Evolutionary conservation across 805 yeast species (phyloP).

Genomic region (Candida nitratophila): DNA sequence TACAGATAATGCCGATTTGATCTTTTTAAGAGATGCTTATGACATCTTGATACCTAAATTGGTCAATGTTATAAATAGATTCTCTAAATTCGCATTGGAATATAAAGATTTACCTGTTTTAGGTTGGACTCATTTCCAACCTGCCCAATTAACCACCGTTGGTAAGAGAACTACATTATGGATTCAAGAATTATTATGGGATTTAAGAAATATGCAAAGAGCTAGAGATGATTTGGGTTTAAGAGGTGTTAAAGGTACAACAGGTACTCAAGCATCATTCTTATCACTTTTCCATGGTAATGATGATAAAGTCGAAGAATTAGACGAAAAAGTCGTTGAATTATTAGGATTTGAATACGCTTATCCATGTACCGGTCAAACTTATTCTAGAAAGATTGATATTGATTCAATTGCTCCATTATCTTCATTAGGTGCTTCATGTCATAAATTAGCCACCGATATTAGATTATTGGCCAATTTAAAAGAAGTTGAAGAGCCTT

Average conservation of each 20-base stretch:
- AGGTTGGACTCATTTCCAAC: slow-evolving; percentile 99
- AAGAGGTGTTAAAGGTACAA: slow-evolving; percentile 98
- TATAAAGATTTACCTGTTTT: slow-evolving; percentile 94
- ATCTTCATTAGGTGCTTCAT: slow-evolving; percentile 90
- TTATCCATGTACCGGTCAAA: slow-evolving; percentile 97
- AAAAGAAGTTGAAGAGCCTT: slow-evolving; percentile 97
- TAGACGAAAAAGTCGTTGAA: slow-evolving; percentile 89
- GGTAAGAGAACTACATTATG: slow-evolving; percentile 97
- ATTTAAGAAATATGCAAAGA: slow-evolving; percentile 88
- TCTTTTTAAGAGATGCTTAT: slow-evolving; percentile 92
- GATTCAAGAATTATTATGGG: slow-evolving; percentile 98
- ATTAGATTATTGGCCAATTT: slow-evolving; percentile 91
- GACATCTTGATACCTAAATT: slow-evolving; percentile 90
- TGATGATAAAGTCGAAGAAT: slow-evolving; percentile 90
- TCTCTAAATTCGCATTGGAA: slow-evolving; percentile 79
- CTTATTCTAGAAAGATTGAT: slow-evolving; percentile 97
- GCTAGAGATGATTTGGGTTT: slow-evolving; percentile 95
- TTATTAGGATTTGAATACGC: slow-evolving; percentile 90
- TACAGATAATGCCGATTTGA: slow-evolving; percentile 96
- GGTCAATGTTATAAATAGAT: slow-evolving; percentile 90
- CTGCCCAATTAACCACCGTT: slow-evolving; percentile 97
- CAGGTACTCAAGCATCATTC: slow-evolving; percentile 98
- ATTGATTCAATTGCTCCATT: slow-evolving; percentile 89
- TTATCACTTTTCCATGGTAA: slow-evolving; percentile 92
- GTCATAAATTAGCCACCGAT: slow-evolving; percentile 97